Evolutionary conservation across 805 yeast species (phyloP).

Genomic region (Candida ponderosae): DNA sequence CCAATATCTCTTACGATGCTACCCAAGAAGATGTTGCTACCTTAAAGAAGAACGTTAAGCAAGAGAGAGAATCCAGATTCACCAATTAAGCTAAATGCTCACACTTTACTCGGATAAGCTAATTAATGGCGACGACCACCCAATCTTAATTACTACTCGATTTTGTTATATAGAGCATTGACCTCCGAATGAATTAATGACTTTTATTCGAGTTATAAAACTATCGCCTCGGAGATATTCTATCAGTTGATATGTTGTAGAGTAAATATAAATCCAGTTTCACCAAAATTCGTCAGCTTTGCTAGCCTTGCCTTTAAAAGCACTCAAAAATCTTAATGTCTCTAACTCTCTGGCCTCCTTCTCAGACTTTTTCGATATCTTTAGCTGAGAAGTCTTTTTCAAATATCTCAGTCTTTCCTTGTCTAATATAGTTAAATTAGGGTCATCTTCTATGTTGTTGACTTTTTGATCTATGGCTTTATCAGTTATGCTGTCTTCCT

Average conservation of each 20-base stretch:
- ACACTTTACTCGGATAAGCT: not conserved
- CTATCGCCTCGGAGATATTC: no score
- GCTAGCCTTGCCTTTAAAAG: conserved; percentile 11
- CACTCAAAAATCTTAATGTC: conserved; percentile 19
- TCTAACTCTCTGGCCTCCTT: conserved; percentile 18
- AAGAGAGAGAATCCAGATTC: conserved; percentile 34
- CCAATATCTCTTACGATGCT: conserved; percentile 59
- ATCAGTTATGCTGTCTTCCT: no score
- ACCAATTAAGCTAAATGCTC: conserved; percentile 2
- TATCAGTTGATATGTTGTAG: no score
- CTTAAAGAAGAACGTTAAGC: conserved; percentile 40
- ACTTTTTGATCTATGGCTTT: not conserved
- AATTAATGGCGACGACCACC: no score
- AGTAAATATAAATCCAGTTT: no score
- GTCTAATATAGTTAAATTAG: not conserved
- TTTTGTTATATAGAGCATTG: no score
- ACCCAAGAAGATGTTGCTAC: conserved; percentile 37
- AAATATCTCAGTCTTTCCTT: not conserved
- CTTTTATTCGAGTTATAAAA: no score
- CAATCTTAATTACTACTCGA: no score
- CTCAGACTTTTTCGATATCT: not conserved
- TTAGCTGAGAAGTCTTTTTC: not conserved
- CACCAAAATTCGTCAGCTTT: not conserved
- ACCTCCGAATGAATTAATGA: no score
- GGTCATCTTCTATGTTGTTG: not conserved